Evolutionary conservation across 129 eudicot genomes (phyloP), one percentile per base, ranked within the genome.

Genomic region (Saussurea involucrata): DNA sequence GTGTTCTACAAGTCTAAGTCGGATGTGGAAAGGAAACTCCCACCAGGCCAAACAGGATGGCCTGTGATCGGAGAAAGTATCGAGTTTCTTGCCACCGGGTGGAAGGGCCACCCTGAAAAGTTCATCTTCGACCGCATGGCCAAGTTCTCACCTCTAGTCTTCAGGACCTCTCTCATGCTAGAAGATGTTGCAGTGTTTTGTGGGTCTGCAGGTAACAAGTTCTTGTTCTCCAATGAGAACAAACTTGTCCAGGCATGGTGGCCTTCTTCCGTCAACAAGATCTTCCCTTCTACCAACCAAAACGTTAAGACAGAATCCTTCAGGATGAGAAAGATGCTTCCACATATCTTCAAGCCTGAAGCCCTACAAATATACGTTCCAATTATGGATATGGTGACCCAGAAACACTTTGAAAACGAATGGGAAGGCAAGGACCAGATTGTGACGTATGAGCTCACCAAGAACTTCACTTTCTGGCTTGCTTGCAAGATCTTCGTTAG

Each of bases 41-140:
- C 85, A 17, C 89, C 86, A 2, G 89, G 89, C 8, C 65, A 20
- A 21, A 74, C 73, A 0, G 84, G 89, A 15, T 81, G 83, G 83
- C 89, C 89, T 2, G 63, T 81, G 15, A 27, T 85, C 58, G 89
- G 89, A 2, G 89, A 85, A 69, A 85, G 75, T 80, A 79, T 77
- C 17, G 83, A 78, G 72, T 82, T 81, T 24, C 84, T 84, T 21
- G 66, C 84, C 40, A 63, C 84, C 17, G 85, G 82, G 11, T 61
- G 85, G 85, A 85, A 83, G 36, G 85, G 85, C 70, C 77, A 76
- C 55, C 90, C 87, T 13, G 85, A 83, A 31, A 86, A 67, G 32
- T 86, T 83, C 77, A 80, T 86, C 6, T 80, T 76, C 46, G 87
- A 86, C 18, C 75, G 87, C 21, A 76, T 86, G 71, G 12, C 83